phyloP scores from a whole-genome alignment of 257 asterid genomes.

The Fraxinus pennsylvanica region DNA sequence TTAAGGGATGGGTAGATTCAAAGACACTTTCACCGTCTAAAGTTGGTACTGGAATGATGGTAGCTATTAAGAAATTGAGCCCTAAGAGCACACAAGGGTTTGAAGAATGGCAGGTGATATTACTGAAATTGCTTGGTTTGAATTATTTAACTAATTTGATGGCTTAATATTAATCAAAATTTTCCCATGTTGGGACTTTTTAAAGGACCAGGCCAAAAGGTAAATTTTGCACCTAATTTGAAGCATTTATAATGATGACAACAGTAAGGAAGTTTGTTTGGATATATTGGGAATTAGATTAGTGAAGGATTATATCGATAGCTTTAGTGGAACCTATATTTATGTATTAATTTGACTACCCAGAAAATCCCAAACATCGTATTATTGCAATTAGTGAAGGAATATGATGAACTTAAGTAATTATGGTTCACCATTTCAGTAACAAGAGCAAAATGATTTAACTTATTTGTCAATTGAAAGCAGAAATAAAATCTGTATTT shows the following conservation, averaged over 20 bases:
- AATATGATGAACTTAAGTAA: no score
- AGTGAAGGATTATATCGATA: not conserved
- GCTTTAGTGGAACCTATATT: no score
- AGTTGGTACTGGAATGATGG: slow-evolving; percentile 40
- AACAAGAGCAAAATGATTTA: no score
- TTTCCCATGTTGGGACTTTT: no score
- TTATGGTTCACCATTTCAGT: no score
- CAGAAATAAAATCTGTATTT: no score
- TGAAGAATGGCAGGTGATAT: slow-evolving; percentile 33
- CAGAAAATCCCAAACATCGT: no score
- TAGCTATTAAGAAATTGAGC: slow-evolving; percentile 54
- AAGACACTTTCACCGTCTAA: slow-evolving; percentile 41
- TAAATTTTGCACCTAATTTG: not conserved
- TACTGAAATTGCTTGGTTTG: slow-evolving; percentile 31
- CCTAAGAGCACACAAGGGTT: slow-evolving; percentile 44
- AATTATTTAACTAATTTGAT: slow-evolving; percentile 10
- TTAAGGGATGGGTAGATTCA: slow-evolving; percentile 55
- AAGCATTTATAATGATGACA: not conserved
- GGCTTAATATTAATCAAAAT: no score
- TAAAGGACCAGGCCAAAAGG: no score
- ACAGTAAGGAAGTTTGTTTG: not conserved
- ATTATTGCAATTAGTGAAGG: not conserved
- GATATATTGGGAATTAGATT: no score
- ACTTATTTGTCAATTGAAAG: no score
- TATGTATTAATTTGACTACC: no score